phyloP scores from a whole-genome alignment of 208 protist genomes.

The Trypanosoma platydactyli region DNA sequence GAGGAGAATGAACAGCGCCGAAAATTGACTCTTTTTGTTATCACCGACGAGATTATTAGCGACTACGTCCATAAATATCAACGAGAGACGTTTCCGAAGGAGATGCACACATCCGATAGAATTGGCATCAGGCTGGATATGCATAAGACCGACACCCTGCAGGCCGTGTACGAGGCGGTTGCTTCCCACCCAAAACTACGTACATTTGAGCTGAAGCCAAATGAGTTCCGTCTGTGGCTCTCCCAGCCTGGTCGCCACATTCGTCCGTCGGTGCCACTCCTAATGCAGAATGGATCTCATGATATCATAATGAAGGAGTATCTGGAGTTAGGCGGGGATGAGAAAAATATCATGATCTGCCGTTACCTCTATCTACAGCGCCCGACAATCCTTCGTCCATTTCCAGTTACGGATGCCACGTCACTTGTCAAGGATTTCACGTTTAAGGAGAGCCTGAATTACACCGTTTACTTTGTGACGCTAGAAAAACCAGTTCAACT shows the following conservation, averaged over 20 bases:
- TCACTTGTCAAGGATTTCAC: not conserved
- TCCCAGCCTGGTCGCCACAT: slow-evolving; percentile 13
- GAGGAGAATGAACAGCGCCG: slow-evolving; percentile 43
- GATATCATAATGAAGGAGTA: slow-evolving; percentile 17
- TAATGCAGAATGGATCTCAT: slow-evolving; percentile 23
- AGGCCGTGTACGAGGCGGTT: slow-evolving; percentile 49
- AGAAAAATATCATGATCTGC: slow-evolving; percentile 24
- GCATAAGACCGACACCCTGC: slow-evolving; percentile 49
- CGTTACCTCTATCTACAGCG: slow-evolving; percentile 59
- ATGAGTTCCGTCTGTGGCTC: slow-evolving; percentile 53
- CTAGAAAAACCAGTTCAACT: slow-evolving; percentile 2
- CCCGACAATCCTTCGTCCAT: slow-evolving; percentile 22
- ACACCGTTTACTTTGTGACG: not conserved
- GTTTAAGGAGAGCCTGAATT: not conserved
- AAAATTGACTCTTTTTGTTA: slow-evolving; percentile 44
- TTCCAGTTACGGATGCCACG: not conserved
- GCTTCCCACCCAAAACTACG: slow-evolving; percentile 33
- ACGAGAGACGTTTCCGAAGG: slow-evolving; percentile 52
- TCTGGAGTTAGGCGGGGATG: not conserved
- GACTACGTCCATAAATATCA: slow-evolving; percentile 39
- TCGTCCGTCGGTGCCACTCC: slow-evolving; percentile 35
- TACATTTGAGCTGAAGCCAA: slow-evolving; percentile 29
- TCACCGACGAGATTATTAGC: slow-evolving; percentile 53
- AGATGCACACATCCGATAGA: slow-evolving; percentile 26
- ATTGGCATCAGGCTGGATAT: slow-evolving; percentile 52